Percentiles rank a stretch among this genome's conserved stretches.
phyloP scores from a whole-genome alignment of 2,329 filamentous ascomycete genomes.

The Diplodia seriata region DNA sequence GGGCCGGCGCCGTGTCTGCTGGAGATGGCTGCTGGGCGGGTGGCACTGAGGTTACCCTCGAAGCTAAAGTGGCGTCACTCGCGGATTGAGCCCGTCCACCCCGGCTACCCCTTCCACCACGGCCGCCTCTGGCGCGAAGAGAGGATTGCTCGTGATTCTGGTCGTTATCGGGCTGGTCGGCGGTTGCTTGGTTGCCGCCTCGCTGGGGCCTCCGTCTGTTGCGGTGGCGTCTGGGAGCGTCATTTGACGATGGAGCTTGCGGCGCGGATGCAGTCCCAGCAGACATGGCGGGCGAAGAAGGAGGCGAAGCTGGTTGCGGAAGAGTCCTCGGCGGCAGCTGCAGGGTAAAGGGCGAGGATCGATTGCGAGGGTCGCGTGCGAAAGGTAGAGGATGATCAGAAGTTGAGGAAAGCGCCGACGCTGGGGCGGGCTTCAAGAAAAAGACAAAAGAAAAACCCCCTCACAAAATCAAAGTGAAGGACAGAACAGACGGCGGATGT shows the following conservation, averaged over 20 bases:
- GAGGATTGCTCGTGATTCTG: constrained; percentile 2
- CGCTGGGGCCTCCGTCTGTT: constrained; percentile 13
- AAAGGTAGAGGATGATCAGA: background rate
- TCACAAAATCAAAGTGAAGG: constrained; percentile 37
- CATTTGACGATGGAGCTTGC: constrained; percentile 18
- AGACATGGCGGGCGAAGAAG: constrained; percentile 6
- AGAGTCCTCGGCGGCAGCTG: background rate
- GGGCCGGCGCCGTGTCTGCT: background rate
- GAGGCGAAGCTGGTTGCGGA: background rate
- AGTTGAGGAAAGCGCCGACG: constrained; percentile 6
- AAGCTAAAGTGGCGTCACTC: constrained; percentile 19
- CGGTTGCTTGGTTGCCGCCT: constrained; percentile 10
- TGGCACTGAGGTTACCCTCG: constrained; percentile 2
- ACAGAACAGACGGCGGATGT: constrained; percentile 23
- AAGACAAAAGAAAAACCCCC: constrained; percentile 42
- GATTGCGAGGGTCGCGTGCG: background rate
- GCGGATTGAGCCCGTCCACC: constrained; percentile 26
- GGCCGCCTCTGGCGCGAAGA: background rate
- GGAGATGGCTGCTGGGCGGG: constrained; percentile 1
- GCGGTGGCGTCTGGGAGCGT: constrained; percentile 24
- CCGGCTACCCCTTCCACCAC: constrained; percentile 22
- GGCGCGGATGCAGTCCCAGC: constrained; percentile 8
- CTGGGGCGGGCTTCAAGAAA: constrained; percentile 38
- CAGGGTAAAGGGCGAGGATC: background rate
- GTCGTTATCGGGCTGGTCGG: background rate